Evolutionary conservation across 768 basidiomycete genomes (phyloP), one percentile per base, ranked within the genome.

Genomic region (Pisolithus sp.): DNA sequence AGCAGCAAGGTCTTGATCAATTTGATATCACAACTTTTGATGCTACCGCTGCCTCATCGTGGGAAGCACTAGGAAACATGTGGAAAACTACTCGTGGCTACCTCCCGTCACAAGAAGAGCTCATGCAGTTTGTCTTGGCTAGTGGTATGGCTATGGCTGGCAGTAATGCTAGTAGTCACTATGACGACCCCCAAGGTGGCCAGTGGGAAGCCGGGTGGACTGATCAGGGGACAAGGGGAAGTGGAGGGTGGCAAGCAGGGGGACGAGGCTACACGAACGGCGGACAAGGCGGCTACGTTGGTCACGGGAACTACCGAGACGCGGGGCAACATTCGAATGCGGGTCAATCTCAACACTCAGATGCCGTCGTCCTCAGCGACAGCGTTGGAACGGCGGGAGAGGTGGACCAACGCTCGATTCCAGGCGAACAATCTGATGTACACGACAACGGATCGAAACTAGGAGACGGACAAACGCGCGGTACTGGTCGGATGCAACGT

Each of bases 11-110:
- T 61, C 70, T 90, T 67, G 81, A 86, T 54, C 72, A 70, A 52
- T 88, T 91, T 76, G 78, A 89, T 71, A 71, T 81, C 59, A 62
- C 77, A 56, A 75, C 77, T 44, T 93, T 93, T 77, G 79, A 91
- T 73, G 82, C 81, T 50, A 83, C 83, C 26, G 74, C 78, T 41
- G 78, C 90, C 49, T 67, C 78, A 48, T 83, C 86, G 65, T 93
- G 91, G 91, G 82, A 85, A 72, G 77, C 79, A 51, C 78, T 93
- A 53, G 86, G 85, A 65, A 81, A 80, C 63, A 82, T 88, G 74
- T 92, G 86, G 87, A 69, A 76, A 63, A 73, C 75, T 51, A 83
- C 86, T 48, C 69, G 86, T 66, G 85, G 87, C 39, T 76, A 78
- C 60, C 46, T 73, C 57, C 89, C 89, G 26, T 77, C 85, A 51